Evolutionary conservation across 352 stramenopile species (phyloP).

Genomic region (Thraustotheca clavata): DNA sequence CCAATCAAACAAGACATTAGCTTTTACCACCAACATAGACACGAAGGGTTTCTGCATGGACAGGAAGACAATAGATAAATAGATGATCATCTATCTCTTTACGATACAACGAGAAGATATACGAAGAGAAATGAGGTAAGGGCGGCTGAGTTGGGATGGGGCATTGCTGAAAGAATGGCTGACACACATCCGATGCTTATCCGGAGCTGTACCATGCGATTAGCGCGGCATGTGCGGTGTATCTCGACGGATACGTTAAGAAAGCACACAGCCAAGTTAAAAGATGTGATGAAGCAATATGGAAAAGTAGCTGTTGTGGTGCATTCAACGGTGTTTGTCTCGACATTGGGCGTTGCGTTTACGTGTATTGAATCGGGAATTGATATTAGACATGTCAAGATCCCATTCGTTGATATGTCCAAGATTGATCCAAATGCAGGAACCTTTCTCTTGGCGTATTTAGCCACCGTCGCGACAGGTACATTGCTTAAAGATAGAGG

Average conservation of each 20-base stretch:
- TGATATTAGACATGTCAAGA: slow-evolving; percentile 43
- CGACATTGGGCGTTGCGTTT: slow-evolving; percentile 88
- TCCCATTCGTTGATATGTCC: slow-evolving; percentile 64
- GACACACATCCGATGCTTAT: too few species aligned
- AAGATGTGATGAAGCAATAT: slow-evolving; percentile 89
- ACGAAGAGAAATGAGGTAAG: too few species aligned
- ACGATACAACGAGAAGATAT: too few species aligned
- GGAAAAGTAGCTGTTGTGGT: slow-evolving; percentile 91
- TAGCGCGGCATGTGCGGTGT: too few species aligned
- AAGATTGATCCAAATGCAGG: slow-evolving; percentile 59
- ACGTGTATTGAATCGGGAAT: slow-evolving; percentile 55
- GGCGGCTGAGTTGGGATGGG: too few species aligned
- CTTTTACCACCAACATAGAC: too few species aligned
- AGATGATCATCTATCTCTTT: too few species aligned
- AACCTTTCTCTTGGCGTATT: slow-evolving; percentile 83
- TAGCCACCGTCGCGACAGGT: slow-evolving; percentile 84
- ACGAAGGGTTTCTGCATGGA: too few species aligned
- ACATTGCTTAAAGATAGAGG: slow-evolving; percentile 13
- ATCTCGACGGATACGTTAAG: not conserved
- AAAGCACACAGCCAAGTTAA: slow-evolving; percentile 25
- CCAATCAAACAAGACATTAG: too few species aligned
- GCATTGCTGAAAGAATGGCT: too few species aligned
- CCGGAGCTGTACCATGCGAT: too few species aligned
- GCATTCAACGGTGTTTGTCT: slow-evolving; percentile 88
- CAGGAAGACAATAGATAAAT: too few species aligned